Base-by-base conservation (phyloP, 1,284 basidiomycete species). In the Cronartium ribicola region DNA sequence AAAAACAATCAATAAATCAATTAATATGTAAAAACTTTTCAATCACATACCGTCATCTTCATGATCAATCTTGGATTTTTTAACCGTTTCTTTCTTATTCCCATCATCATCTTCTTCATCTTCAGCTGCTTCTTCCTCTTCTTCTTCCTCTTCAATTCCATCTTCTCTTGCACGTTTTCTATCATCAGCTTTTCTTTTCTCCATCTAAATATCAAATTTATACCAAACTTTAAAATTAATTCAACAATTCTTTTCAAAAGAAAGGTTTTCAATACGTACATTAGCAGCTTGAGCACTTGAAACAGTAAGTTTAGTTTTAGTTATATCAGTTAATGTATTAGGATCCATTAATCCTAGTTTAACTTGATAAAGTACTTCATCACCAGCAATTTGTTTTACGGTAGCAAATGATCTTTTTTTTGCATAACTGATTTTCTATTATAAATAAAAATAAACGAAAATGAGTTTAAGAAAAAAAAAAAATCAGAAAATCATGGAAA, bases 351-450 rank as follows among this genome's bases (percentile, higher is more conserved):
- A 63, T 10, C 71, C 71, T 20, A 74, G 60, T 44, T 66, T 74
- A 7, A 74, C 71, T 43, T 74, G 71, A 74, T 74, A 74, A 4
- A 74, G 48, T 11, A 74, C 71, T 55, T 74, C 71, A 2, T 74
- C 71, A 7, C 71, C 71, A 22, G 65, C 71, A n/a, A 55, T 66
- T 39, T 74, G 41, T 29, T 44, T 40, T 22, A 74, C 62, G 8
- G 57, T 74, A 17, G 71, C 71, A 40, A 66, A 57, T 14, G 71
- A 74, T 67, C 65, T 36, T 7, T 46, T 74, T 17, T n/a, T 40
- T 20, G 71, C 64, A 59, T 74, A 74, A 5, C 20, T 74, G 36
- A 74, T 66, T 59, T 74, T 74, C 71, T 74, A 57, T n/a, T 40
- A 46, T 17, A 22, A 48, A 63, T 44, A 17, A 63, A 17, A 40